Evolutionary conservation across 345 rosid genomes (phyloP), one percentile per base, ranked within the genome.

Genomic region (Salix purpurea): DNA sequence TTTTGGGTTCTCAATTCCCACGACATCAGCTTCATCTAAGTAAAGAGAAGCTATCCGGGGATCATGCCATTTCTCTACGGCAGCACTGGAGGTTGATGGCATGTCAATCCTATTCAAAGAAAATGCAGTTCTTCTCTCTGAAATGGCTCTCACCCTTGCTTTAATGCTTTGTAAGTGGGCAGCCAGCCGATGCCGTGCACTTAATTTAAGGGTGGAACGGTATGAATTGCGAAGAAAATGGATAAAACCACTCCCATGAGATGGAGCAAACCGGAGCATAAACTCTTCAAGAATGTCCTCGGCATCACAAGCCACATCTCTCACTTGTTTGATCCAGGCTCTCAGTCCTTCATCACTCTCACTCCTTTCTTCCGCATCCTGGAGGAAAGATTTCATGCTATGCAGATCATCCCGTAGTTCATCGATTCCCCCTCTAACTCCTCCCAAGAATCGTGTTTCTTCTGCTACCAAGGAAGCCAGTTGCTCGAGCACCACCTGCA

Each of bases 11-110:
- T 74, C 77, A 65, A 74, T 74, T 9, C 77, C 77, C 40, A 74
- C 77, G 12, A 74, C 70, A 42, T 65, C 77, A 64, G 77, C 70
- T 65, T 74, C 77, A 28, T 74, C 77, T 7, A 65, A 6, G 62
- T 64, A 74, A 4, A 74, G 64, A 64, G 77, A 48, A 65, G 60
- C 70, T 10, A 44, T 4, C 19, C 71, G 19, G 21, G 61, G 60
- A 40, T 74, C 77, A 30, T 65, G 77, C 77, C 75, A 72, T 37
- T 30, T 58, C 48, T 5, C 66, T 16, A 6, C 37, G 4, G 32
- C 16, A 21, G 67, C 34, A 18, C 19, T n/a, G 32, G 28, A 14
- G 39, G 67, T 10, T 26, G 36, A 11, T 9, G 37, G 36, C 34
- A 52, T 30, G 44, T 71, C 74, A 34, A 9, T 48, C 23, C 15